Evolutionary conservation across 2,329 filamentous ascomycete genomes (phyloP).

Genomic region (Botrytis sinoallii): DNA sequence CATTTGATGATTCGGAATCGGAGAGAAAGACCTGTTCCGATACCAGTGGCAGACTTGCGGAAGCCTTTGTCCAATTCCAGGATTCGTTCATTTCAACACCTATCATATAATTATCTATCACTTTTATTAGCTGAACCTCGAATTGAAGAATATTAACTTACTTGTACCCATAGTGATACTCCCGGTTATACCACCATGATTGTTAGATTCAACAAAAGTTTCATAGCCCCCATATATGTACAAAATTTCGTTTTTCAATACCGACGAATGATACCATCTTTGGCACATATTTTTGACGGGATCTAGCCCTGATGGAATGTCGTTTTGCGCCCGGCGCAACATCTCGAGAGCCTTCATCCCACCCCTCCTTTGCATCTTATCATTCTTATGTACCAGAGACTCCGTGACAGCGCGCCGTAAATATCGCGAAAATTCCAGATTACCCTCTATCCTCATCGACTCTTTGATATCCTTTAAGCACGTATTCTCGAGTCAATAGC

Average conservation of each 20-base stretch:
- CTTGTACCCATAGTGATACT: slow-evolving; percentile 22
- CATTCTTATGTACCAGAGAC: background rate
- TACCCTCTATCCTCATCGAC: background rate
- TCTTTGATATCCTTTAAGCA: background rate
- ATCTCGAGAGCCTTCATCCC: slow-evolving; percentile 4
- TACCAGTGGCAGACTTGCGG: slow-evolving; percentile 11
- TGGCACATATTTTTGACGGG: slow-evolving; percentile 18
- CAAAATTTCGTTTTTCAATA: slow-evolving; percentile 14
- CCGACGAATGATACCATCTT: slow-evolving; percentile 17
- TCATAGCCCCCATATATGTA: slow-evolving; percentile 19
- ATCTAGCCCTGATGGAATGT: slow-evolving; percentile 11
- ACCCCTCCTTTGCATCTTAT: background rate
- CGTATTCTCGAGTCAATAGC: background rate
- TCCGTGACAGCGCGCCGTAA: background rate
- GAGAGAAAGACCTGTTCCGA: slow-evolving; percentile 14
- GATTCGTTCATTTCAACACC: slow-evolving; percentile 20
- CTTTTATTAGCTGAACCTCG: background rate
- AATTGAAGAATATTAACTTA: slow-evolving; percentile 1
- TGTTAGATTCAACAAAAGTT: slow-evolving; percentile 15
- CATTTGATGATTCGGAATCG: slow-evolving; percentile 14
- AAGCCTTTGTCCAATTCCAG: slow-evolving; percentile 21
- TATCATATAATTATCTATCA: slow-evolving; percentile 22
- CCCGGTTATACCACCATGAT: background rate
- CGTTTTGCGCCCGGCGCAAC: slow-evolving; percentile 10
- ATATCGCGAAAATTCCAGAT: background rate